A percentile compares a stretch with the other conserved stretches of the same genome.
Conservation (phyloP, 176 grass and related monocot genomes). For the Zea luxurians region DNA sequence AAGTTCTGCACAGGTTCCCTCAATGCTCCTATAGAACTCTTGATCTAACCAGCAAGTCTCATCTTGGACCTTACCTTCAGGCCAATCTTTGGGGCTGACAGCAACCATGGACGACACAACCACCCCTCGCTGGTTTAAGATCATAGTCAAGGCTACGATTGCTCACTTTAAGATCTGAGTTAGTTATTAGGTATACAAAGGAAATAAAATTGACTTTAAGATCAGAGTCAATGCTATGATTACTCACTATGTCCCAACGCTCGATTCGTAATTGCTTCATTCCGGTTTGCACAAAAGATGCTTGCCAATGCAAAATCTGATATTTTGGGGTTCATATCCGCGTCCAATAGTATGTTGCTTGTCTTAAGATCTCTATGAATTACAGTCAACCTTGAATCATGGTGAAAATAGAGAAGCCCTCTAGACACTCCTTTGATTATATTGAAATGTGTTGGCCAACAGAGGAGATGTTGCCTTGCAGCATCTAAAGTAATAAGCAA, state of each 20-base stretch:
- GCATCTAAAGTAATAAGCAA: neutral
- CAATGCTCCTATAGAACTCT: too few relatives aligned
- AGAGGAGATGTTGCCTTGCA: conserved; percentile 28
- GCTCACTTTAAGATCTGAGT: too few relatives aligned
- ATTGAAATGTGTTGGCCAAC: conserved; percentile 49
- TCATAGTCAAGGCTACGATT: too few relatives aligned
- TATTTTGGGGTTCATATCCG: conserved; percentile 61
- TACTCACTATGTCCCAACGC: conserved; percentile 61
- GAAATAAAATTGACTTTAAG: too few relatives aligned
- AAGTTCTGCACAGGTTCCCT: too few relatives aligned
- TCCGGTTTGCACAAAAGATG: conserved; percentile 51
- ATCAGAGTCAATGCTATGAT: neutral
- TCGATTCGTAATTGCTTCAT: conserved; percentile 45
- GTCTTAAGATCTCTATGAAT: conserved; percentile 53
- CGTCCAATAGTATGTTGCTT: conserved; percentile 56
- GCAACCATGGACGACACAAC: too few relatives aligned
- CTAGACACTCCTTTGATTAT: conserved; percentile 62
- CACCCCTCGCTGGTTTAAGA: too few relatives aligned
- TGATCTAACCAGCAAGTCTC: too few relatives aligned
- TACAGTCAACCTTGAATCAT: conserved; percentile 63
- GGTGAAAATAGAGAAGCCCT: conserved; percentile 68
- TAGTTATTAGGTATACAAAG: too few relatives aligned
- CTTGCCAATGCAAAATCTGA: conserved; percentile 70
- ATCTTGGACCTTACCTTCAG: too few relatives aligned
- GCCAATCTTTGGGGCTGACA: too few relatives aligned